Evolutionary conservation across 306 rosid genomes (phyloP).

Genomic region (Trichosanthes truncata): DNA sequence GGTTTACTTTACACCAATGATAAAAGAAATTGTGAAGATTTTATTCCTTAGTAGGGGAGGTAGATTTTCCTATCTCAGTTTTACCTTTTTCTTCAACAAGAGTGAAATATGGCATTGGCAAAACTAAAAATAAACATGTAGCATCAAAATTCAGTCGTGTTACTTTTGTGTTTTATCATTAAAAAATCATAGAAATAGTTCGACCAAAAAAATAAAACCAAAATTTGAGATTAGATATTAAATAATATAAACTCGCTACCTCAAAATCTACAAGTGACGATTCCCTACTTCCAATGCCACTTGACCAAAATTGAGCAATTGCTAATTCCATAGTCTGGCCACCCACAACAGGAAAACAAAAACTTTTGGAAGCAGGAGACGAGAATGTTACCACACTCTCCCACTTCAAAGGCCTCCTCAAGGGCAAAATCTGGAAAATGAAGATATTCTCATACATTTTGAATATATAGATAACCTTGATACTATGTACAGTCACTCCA

Average conservation of each 20-base stretch:
- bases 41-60: not conserved
- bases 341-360: constrained; percentile 71
- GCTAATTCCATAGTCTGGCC: constrained; percentile 91
- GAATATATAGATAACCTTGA: constrained; percentile 3
- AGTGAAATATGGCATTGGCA: not conserved
- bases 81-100: not conserved
- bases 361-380: constrained; percentile 68
- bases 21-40: not conserved
- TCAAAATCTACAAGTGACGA: constrained; percentile 74
- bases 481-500: constrained; percentile 8
- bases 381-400: constrained; percentile 57
- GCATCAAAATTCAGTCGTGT: not conserved
- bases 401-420: constrained; percentile 83
- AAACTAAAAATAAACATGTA: not conserved
- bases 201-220: not conserved
- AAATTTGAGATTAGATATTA: not conserved
- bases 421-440: constrained; percentile 59
- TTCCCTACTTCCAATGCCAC: constrained; percentile 86
- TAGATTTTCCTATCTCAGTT: not conserved
- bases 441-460: constrained; percentile 28
- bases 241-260: constrained; percentile 33
- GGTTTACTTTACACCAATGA: not conserved
- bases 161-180: not conserved
- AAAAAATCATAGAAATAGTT: not conserved
- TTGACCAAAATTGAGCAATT: constrained; percentile 89